phyloP scores from a whole-genome alignment of 305 asterid genomes.

The Salvia sclarea region DNA sequence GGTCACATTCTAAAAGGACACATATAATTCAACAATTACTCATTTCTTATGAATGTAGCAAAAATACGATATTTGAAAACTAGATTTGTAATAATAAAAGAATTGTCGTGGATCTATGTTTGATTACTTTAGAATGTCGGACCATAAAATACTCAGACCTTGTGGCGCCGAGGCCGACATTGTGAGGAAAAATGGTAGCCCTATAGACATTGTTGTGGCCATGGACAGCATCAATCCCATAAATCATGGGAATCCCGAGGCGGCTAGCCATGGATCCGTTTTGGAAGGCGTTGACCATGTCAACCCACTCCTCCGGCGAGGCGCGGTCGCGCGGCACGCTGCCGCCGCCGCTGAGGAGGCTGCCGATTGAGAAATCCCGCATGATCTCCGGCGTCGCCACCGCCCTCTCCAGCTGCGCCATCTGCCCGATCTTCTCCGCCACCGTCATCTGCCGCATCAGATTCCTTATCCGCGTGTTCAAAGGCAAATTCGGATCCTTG shows the following conservation, averaged over 20 bases:
- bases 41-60: too few relatives aligned
- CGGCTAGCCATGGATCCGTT: constrained; percentile 21
- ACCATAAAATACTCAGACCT: too few relatives aligned
- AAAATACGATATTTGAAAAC: too few relatives aligned
- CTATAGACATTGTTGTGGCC: constrained; percentile 43
- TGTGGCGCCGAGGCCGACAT: constrained; percentile 48
- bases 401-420: constrained; percentile 46
- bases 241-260: constrained; percentile 41
- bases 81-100: too few relatives aligned
- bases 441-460: constrained; percentile 45
- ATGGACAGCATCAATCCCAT: constrained; percentile 42
- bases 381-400: constrained; percentile 34
- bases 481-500: constrained; percentile 46
- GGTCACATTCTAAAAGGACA: too few relatives aligned
- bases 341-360: constrained; percentile 35
- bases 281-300: constrained; percentile 35
- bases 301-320: constrained; percentile 31
- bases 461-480: constrained; percentile 29
- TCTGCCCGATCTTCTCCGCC: constrained; percentile 51
- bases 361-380: constrained; percentile 42
- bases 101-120: too few relatives aligned
- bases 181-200: constrained; percentile 51
- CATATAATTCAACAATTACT: too few relatives aligned
- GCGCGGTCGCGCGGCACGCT: constrained; percentile 19
- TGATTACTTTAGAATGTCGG: too few relatives aligned